These are phyloP conservation scores for Auricularia cornea DNA, from an alignment of 768 basidiomycete genomes.

Conservation along the genomic window DNA sequence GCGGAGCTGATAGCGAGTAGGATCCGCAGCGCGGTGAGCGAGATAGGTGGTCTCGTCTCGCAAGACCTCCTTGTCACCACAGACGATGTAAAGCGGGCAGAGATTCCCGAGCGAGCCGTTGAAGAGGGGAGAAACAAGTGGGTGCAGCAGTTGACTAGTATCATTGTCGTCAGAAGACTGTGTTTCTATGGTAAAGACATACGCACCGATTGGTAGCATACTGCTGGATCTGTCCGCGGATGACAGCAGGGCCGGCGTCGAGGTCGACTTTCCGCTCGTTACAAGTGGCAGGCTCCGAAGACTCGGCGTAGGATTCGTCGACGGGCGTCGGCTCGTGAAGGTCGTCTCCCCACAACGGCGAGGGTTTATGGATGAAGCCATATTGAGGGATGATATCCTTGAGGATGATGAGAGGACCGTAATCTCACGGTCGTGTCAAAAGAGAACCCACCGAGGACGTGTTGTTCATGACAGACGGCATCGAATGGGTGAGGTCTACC, in stretches of 20 bases:
- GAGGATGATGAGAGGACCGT: background rate
- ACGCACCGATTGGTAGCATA: conserved; percentile 74
- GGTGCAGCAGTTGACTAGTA: conserved; percentile 47
- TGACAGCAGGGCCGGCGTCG: conserved; percentile 23
- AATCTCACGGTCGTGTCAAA: background rate
- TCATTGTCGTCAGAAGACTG: background rate
- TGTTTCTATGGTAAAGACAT: conserved; percentile 4
- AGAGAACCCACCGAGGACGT: conserved; percentile 57
- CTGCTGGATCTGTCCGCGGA: conserved; percentile 67
- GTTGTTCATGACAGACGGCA: conserved; percentile 80
- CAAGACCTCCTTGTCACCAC: conserved; percentile 83
- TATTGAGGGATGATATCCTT: conserved; percentile 77
- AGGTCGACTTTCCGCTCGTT: conserved; percentile 49
- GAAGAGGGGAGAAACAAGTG: conserved; percentile 72
- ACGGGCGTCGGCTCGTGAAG: background rate
- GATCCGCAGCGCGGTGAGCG: conserved; percentile 91
- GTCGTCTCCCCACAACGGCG: conserved; percentile 38
- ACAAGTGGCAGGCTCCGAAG: conserved; percentile 7
- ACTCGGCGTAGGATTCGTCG: background rate
- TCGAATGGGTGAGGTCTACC: conserved; percentile 89
- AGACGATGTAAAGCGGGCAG: conserved; percentile 77
- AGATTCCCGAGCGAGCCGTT: conserved; percentile 80
- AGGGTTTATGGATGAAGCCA: conserved; percentile 73
- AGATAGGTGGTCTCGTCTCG: conserved; percentile 86
- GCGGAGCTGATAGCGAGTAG: conserved; percentile 58